Conservation (phyloP, 1,284 basidiomycete genomes). For the Microbotryum intermedium region DNA sequence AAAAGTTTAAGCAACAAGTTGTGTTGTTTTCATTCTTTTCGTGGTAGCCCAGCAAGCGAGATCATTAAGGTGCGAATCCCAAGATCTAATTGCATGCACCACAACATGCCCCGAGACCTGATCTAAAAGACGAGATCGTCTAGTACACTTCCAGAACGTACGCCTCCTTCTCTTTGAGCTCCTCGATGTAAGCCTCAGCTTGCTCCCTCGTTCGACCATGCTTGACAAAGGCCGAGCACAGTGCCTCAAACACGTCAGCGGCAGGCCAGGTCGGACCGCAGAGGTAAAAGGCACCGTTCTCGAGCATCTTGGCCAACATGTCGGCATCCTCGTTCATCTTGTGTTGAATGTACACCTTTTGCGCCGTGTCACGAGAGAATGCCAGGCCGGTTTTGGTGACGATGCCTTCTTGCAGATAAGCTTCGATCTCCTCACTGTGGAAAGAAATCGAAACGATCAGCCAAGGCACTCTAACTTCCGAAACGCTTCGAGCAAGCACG, state of each 20-base stretch:
- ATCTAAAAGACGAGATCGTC: not conserved
- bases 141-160: slow-evolving; percentile 82
- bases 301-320: slow-evolving; percentile 62
- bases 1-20: no score
- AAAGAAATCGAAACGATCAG: not conserved
- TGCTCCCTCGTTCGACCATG: slow-evolving; percentile 56
- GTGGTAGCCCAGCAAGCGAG: no score
- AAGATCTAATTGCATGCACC: no score
- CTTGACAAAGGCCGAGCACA: slow-evolving; percentile 68
- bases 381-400: slow-evolving; percentile 86
- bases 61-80: no score
- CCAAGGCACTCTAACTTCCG: not conserved
- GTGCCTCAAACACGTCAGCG: slow-evolving; percentile 88
- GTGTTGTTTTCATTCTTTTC: no score
- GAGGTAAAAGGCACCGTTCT: slow-evolving; percentile 73
- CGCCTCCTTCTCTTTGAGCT: slow-evolving; percentile 91
- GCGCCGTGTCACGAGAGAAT: slow-evolving; percentile 83
- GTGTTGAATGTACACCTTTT: slow-evolving; percentile 98
- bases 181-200: slow-evolving; percentile 78
- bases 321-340: slow-evolving; percentile 88
- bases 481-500: not conserved
- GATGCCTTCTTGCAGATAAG: slow-evolving; percentile 64
- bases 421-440: slow-evolving; percentile 47
- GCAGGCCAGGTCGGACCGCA: slow-evolving; percentile 89
- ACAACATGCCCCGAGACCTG: not conserved